Conservation (phyloP, 768 basidiomycete species). For the Termitomyces sp. region DNA sequence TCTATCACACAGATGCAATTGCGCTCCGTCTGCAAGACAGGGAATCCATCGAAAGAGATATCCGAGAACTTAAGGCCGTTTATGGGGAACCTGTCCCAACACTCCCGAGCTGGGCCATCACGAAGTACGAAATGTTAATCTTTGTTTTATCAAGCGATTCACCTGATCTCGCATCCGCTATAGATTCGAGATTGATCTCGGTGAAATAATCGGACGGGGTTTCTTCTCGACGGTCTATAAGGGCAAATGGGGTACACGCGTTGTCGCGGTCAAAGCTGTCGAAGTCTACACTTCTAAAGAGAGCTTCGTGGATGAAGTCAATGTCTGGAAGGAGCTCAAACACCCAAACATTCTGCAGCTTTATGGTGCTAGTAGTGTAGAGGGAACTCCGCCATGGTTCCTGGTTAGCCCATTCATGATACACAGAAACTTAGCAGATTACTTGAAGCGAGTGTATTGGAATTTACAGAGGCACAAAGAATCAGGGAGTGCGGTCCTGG, state of each 20-base stretch:
- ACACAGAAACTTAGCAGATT: conserved; percentile 57
- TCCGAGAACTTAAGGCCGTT: neutral
- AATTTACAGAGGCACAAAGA: conserved; percentile 2
- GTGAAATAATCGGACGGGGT: conserved; percentile 62
- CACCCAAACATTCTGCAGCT: conserved; percentile 71
- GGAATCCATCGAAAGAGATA: conserved; percentile 6
- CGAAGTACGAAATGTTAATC: conserved; percentile 33
- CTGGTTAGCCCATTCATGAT: conserved; percentile 72
- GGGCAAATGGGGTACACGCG: conserved; percentile 59
- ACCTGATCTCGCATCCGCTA: conserved; percentile 3
- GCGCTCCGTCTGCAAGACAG: conserved; percentile 1
- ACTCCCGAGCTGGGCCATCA: conserved; percentile 74
- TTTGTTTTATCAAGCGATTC: neutral
- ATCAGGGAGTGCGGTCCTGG: neutral
- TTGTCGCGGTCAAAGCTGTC: conserved; percentile 70
- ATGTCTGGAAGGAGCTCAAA: conserved; percentile 65
- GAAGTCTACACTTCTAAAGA: conserved; percentile 51
- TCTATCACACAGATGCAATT: neutral
- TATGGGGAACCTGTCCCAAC: conserved; percentile 15
- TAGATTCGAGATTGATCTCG: conserved; percentile 70
- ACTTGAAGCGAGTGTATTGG: conserved; percentile 34
- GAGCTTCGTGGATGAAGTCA: conserved; percentile 60
- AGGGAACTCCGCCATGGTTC: conserved; percentile 69
- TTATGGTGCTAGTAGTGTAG: conserved; percentile 70
- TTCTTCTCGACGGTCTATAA: conserved; percentile 75